Evolutionary conservation across 225 moss, liverwort and hornwort genomes (phyloP).

Genomic region (Rhytidiadelphus loreus): DNA sequence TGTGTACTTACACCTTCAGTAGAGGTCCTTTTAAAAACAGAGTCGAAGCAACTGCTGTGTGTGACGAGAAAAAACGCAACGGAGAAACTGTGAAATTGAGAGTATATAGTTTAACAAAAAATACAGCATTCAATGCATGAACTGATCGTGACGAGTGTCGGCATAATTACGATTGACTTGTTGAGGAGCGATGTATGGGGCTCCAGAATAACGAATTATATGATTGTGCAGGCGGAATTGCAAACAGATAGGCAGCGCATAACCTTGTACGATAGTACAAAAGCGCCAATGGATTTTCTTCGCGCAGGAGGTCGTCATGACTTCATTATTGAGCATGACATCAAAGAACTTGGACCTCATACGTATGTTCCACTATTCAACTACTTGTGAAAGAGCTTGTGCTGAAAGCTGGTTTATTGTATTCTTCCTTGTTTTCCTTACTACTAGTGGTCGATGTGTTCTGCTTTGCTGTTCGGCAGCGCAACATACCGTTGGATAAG

Average conservation of each 20-base stretch:
- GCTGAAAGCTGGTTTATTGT: neutral
- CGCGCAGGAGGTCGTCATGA: slow-evolving; percentile 89
- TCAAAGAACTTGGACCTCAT: slow-evolving; percentile 96
- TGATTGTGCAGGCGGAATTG: slow-evolving; percentile 73
- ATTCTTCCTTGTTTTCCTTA: neutral
- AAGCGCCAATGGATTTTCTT: slow-evolving; percentile 73
- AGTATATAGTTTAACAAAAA: neutral
- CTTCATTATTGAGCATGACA: slow-evolving; percentile 98
- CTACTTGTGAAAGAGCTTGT: neutral
- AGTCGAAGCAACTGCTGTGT: neutral
- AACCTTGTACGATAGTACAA: slow-evolving; percentile 83
- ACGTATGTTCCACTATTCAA: slow-evolving; percentile 36
- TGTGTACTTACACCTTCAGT: neutral
- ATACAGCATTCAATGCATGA: neutral
- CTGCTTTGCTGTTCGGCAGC: neutral
- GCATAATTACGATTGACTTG: neutral
- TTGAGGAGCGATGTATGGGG: neutral
- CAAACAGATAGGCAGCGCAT: slow-evolving; percentile 32
- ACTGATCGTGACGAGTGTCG: neutral
- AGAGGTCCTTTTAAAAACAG: neutral
- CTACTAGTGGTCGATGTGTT: neutral
- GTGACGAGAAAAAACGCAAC: neutral
- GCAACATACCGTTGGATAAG: neutral
- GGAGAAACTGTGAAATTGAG: neutral
- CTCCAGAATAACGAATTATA: neutral